A percentile compares a stretch with the other conserved stretches of the same genome.
These are phyloP conservation scores for Rhodotorula babjevae DNA, from an alignment of 768 basidiomycete genomes.

Conservation along the genomic window DNA sequence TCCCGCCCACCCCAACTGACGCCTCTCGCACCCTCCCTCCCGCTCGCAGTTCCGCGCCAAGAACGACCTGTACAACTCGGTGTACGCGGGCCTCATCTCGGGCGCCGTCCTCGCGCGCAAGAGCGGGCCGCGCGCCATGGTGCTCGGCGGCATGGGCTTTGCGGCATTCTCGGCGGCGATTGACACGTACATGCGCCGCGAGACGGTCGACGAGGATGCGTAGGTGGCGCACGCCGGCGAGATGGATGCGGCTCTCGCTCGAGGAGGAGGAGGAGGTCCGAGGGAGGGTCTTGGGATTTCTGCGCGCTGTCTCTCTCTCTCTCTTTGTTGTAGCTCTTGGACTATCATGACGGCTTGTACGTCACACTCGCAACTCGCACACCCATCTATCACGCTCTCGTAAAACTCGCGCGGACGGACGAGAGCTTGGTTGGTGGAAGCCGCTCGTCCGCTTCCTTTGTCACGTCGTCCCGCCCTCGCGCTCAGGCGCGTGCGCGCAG, in stretches of 20 bases:
- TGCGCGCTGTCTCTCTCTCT: neutral
- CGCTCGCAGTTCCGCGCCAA: slow-evolving; percentile 82
- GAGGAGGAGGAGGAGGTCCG: too few relatives aligned
- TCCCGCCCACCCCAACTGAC: neutral
- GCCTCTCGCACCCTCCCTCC: too few relatives aligned
- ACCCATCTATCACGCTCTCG: too few relatives aligned
- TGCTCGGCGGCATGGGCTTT: slow-evolving; percentile 86
- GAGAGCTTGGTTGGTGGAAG: too few relatives aligned
- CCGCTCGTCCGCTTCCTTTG: neutral
- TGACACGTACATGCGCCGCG: slow-evolving; percentile 52
- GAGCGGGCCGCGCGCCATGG: slow-evolving; percentile 75
- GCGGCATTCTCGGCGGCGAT: slow-evolving; percentile 89
- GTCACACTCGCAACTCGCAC: too few relatives aligned
- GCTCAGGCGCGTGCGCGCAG: neutral
- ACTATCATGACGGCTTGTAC: too few relatives aligned
- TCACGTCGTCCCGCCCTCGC: neutral
- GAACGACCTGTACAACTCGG: slow-evolving; percentile 89
- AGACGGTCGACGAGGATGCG: slow-evolving; percentile 33
- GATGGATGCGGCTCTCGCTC: too few relatives aligned
- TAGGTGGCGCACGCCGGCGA: too few relatives aligned
- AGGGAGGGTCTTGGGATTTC: too few relatives aligned
- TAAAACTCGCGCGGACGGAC: too few relatives aligned
- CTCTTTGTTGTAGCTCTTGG: neutral
- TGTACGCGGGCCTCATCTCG: slow-evolving; percentile 77
- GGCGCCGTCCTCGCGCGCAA: slow-evolving; percentile 83